Conservation (phyloP, 306 rosid genomes). For the Clitoria ternatea region DNA sequence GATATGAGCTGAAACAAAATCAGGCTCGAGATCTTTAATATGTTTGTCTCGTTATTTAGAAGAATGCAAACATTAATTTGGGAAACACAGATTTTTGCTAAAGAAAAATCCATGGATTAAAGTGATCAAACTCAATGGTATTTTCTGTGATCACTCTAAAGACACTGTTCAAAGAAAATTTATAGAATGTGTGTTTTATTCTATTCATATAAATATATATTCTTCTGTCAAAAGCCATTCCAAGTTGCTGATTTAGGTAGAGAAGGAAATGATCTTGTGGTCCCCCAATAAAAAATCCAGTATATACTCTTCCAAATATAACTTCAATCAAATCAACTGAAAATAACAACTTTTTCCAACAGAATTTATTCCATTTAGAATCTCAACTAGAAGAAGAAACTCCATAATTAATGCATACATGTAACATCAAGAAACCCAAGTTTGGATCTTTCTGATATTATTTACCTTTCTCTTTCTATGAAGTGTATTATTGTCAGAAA, state of each 20-base stretch:
- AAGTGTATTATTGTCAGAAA: neutral
- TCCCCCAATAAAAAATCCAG: conserved; percentile 31
- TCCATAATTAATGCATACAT: conserved; percentile 7
- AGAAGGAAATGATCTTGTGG: conserved; percentile 28
- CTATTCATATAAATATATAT: conserved; percentile 24
- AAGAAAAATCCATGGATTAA: neutral
- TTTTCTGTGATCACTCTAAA: neutral
- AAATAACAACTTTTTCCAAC: conserved; percentile 28
- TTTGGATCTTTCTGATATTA: conserved; percentile 28
- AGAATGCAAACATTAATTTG: conserved; percentile 7
- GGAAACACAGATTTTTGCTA: neutral
- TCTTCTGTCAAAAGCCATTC: conserved; percentile 29
- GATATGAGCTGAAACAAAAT: conserved; percentile 69
- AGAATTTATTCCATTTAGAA: conserved; percentile 40
- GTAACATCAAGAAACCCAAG: conserved; percentile 1
- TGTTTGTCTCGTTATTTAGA: neutral
- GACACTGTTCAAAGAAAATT: neutral
- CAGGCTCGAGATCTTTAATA: conserved; percentile 21
- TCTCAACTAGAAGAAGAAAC: conserved; percentile 33
- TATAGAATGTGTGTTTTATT: neutral
- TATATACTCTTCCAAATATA: conserved; percentile 38
- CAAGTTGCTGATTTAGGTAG: conserved; percentile 25
- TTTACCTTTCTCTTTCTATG: conserved; percentile 29
- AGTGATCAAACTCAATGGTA: neutral
- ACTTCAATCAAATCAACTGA: conserved; percentile 14